Conservation (phyloP, 805 yeast genomes). For the Peterozyma xylosa region DNA sequence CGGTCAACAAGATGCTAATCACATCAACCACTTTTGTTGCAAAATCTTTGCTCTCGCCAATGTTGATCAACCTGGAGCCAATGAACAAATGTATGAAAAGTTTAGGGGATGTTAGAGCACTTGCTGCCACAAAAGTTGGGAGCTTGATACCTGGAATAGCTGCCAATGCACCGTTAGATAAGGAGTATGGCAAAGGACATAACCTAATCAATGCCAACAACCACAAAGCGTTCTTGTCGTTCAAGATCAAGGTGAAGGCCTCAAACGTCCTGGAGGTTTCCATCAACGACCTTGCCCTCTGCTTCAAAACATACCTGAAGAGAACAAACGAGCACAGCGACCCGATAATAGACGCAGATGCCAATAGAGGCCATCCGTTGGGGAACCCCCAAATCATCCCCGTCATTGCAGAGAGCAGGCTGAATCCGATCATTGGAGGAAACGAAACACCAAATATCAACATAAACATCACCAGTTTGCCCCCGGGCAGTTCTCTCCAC, state of each 20-base stretch:
- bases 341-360: conserved; percentile 63
- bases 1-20: conserved; percentile 51
- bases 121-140: conserved; percentile 59
- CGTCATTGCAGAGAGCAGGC: conserved; percentile 53
- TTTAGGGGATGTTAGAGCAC: conserved; percentile 75
- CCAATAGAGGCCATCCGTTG: conserved; percentile 71
- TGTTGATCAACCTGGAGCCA: conserved; percentile 64
- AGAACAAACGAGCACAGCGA: conserved; percentile 67
- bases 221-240: conserved; percentile 60
- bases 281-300: conserved; percentile 54
- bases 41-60: conserved; percentile 52
- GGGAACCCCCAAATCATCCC: conserved; percentile 82
- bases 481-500: conserved; percentile 31
- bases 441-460: conserved; percentile 65
- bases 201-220: conserved; percentile 67
- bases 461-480: conserved; percentile 38
- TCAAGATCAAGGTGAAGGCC: conserved; percentile 67
- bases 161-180: conserved; percentile 88
- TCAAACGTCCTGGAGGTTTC: conserved; percentile 55
- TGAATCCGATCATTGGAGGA: conserved; percentile 87
- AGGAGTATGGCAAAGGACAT: conserved; percentile 90
- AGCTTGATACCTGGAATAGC: conserved; percentile 72
- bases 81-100: conserved; percentile 67
- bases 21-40: conserved; percentile 54
- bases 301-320: conserved; percentile 51